Evolutionary conservation across 495 filamentous ascomycete genomes (phyloP), one percentile per base, ranked within the genome.

Genomic region (Penicillium odoratum): DNA sequence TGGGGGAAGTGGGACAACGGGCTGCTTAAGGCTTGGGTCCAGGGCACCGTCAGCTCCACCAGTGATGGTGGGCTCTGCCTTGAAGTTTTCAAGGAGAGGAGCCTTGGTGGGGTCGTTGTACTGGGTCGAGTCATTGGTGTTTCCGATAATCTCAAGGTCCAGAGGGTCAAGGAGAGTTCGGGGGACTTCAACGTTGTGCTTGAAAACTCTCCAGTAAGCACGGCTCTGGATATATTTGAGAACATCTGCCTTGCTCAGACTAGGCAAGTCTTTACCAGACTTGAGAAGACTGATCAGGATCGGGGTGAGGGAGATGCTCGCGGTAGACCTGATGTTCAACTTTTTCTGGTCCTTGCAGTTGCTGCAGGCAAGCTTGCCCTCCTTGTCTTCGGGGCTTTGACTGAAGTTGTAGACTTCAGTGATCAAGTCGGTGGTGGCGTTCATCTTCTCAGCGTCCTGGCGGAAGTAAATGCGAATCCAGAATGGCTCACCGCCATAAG

Each of bases 351-450:
- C 31, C 48, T 56, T 56, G 48, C 58, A 61, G 48, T 56, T 56
- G n/a, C 43, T 13, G 16, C 57, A 59, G n/a, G 44, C 57, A 13
- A 48, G 29, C 44, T 48, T 49, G 5, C 57, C 57, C 7, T 28
- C 18, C 15, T 5, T 21, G 8, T 38, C 31, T 15, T 51, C 43
- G 1, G 58, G 47, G 15, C 9, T 46, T 21, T 56, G 53, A 48
- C 58, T 61, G 48, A 61, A 61, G 31, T 61, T 61, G 53, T 56
- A 61, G 7, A 61, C 58, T 42, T 61, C 58, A 21, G 58, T 47
- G 15, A 61, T 40, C 8, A 52, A 18, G 43, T 61, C 53, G 1
- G 47, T 15, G 4, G 11, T 25, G 5, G 53, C 18, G 15, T 47
- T 56, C 48, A 47, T 36, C 25, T 42, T 59, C 8, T 4, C 46